phyloP scores from a whole-genome alignment of 768 basidiomycete species.

The Pleurotus ostreatus region DNA sequence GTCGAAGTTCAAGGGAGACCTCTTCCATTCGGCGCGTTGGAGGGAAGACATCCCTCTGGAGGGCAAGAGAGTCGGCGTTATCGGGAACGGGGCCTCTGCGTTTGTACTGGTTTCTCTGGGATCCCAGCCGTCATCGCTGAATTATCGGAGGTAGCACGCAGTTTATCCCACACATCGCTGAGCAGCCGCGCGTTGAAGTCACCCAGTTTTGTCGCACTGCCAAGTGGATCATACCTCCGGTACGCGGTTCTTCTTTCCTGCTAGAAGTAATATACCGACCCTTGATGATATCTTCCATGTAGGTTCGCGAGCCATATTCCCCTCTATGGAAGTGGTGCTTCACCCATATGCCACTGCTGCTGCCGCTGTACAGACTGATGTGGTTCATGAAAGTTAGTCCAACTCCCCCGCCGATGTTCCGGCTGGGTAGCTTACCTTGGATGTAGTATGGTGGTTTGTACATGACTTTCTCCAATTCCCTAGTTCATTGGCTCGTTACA shows the following conservation, averaged over 20 bases:
- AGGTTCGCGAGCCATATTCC: slow-evolving; percentile 1
- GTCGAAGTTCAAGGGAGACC: slow-evolving; percentile 39
- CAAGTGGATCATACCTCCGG: slow-evolving; percentile 44
- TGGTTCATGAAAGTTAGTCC: slow-evolving; percentile 13
- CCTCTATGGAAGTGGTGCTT: slow-evolving; percentile 34
- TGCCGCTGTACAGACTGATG: slow-evolving; percentile 23
- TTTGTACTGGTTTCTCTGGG: slow-evolving; percentile 24
- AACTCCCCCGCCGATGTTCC: neutral
- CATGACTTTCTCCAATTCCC: neutral
- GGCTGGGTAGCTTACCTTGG: neutral
- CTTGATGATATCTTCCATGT: too few species aligned
- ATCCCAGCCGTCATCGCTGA: neutral
- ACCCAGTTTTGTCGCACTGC: slow-evolving; percentile 48
- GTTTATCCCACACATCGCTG: slow-evolving; percentile 40
- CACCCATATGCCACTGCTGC: slow-evolving; percentile 32
- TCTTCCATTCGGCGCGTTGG: slow-evolving; percentile 57
- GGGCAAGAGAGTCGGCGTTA: slow-evolving; percentile 49
- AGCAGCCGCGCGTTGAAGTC: slow-evolving; percentile 34
- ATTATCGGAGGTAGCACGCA: slow-evolving; percentile 36
- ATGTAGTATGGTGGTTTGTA: slow-evolving; percentile 8
- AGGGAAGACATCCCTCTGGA: slow-evolving; percentile 31
- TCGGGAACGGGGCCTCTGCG: slow-evolving; percentile 58
- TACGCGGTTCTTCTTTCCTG: slow-evolving; percentile 19
- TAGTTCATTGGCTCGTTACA: neutral
- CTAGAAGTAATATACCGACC: too few species aligned